A percentile compares a stretch with the other conserved stretches of the same genome.
These are phyloP conservation scores for Hansenula lynferdii DNA, from an alignment of 1,139 yeast genomes.

Conservation along the genomic window DNA sequence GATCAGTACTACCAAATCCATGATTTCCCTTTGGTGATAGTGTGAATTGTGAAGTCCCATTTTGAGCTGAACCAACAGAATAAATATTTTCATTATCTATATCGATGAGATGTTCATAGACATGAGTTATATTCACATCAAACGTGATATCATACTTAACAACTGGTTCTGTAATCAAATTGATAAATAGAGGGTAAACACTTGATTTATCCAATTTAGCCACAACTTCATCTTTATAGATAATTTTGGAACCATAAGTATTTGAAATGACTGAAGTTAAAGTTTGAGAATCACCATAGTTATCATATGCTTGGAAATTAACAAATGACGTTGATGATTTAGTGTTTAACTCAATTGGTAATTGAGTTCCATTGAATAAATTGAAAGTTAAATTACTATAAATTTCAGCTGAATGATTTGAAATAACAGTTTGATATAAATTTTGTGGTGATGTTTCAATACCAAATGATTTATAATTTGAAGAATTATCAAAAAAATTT, in stretches of 20 bases:
- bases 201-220: slow-evolving; percentile 7
- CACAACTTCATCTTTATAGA: slow-evolving; percentile 5
- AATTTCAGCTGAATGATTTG: slow-evolving; percentile 8
- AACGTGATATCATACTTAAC: slow-evolving; percentile 9
- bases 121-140: slow-evolving; percentile 15
- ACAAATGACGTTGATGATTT: slow-evolving; percentile 8
- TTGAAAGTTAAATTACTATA: slow-evolving; percentile 13
- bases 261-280: slow-evolving; percentile 14
- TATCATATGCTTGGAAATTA: slow-evolving; percentile 16
- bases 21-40: slow-evolving; percentile 45
- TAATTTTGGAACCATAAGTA: slow-evolving; percentile 6
- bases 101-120: slow-evolving; percentile 13
- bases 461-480: slow-evolving; percentile 10
- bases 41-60: slow-evolving; percentile 45
- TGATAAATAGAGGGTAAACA: slow-evolving; percentile 14
- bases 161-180: slow-evolving; percentile 11
- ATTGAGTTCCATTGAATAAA: slow-evolving; percentile 16
- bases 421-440: slow-evolving; percentile 18
- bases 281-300: slow-evolving; percentile 17
- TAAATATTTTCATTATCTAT: slow-evolving; percentile 15
- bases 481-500: slow-evolving; percentile 23
- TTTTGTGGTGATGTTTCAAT: slow-evolving; percentile 5
- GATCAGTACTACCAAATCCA: slow-evolving; percentile 44
- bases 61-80: slow-evolving; percentile 29
- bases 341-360: slow-evolving; percentile 13